Conservation (phyloP, 306 rosid genomes). For the Fragaria ananassa region DNA sequence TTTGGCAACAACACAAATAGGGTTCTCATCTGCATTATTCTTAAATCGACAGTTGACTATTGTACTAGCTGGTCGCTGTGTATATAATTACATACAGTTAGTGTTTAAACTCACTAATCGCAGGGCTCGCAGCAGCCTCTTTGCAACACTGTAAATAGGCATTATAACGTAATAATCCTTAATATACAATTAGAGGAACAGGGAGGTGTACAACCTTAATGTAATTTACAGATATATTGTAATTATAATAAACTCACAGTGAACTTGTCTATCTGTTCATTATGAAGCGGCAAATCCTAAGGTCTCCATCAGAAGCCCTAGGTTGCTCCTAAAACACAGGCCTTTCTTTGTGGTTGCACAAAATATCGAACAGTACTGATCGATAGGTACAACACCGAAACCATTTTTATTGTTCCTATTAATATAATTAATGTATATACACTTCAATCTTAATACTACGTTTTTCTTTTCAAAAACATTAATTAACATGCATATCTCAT, state of each 20-base stretch:
- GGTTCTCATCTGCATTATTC: too few relatives aligned
- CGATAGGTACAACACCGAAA: background rate
- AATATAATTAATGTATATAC: too few relatives aligned
- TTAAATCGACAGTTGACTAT: too few relatives aligned
- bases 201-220: background rate
- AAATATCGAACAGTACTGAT: background rate
- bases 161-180: background rate
- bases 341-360: background rate
- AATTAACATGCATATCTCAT: too few relatives aligned
- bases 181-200: background rate
- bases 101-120: background rate
- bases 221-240: too few relatives aligned
- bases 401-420: background rate
- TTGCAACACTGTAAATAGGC: background rate
- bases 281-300: background rate
- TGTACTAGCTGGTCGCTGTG: too few relatives aligned
- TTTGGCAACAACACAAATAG: too few relatives aligned
- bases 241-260: background rate
- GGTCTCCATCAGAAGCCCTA: background rate
- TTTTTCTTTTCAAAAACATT: too few relatives aligned
- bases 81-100: background rate
- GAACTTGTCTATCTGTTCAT: background rate
- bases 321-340: background rate
- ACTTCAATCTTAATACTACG: background rate
- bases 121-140: background rate